Base-by-base conservation (phyloP, 2,329 filamentous ascomycete genomes). In the Nigrospora osmanthi region DNA sequence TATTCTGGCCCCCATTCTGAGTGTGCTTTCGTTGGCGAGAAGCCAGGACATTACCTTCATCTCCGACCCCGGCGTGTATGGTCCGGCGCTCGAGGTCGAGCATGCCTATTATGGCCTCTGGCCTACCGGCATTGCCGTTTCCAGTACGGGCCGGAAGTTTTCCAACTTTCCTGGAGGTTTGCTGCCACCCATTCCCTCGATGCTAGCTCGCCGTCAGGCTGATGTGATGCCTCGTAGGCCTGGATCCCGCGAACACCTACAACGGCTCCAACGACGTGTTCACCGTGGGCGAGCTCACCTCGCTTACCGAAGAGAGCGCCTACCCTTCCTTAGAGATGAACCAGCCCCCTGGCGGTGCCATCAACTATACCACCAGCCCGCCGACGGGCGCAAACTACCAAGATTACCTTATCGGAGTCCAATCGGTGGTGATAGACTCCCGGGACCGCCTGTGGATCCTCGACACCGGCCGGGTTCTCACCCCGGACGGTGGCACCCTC, bases 391-490 rank as follows among this genome's bases (percentile, higher is more conserved):
- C 65, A 31, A 72, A 73, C 50, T 68, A 73, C 46, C 59, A 64
- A n/a, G 54, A 71, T 50, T 67, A 75, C 53, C 58, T 76, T 11
- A 71, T 76, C 45, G 70, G 71, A 39, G 70, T 74, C 0, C 73
- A 77, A 53, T 71, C 65, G 35, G 70, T 77, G 2, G 72, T 77
- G 11, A 63, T 76, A 15, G 73, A 78, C 48, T 51, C 71, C 0
- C 54, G 59, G 3, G 71, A 77, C 54, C 65, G 70, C 7, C 63
- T 76, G 16, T 76, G 72, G 73, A 69, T 77, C 42, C 65, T 77
- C 9, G 74, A 78, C 49, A 76, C 72, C 3, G 73, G 73, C 10
- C 64, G 73, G 63, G 73, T n/a, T n/a, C n/a, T n/a, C n/a, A n/a
- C n/a, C n/a, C n/a, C n/a, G n/a, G n/a, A n/a, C n/a, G n/a, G n/a